phyloP scores from a whole-genome alignment of 2,329 filamentous ascomycete genomes.

The Sclerotiophoma versabilis region DNA sequence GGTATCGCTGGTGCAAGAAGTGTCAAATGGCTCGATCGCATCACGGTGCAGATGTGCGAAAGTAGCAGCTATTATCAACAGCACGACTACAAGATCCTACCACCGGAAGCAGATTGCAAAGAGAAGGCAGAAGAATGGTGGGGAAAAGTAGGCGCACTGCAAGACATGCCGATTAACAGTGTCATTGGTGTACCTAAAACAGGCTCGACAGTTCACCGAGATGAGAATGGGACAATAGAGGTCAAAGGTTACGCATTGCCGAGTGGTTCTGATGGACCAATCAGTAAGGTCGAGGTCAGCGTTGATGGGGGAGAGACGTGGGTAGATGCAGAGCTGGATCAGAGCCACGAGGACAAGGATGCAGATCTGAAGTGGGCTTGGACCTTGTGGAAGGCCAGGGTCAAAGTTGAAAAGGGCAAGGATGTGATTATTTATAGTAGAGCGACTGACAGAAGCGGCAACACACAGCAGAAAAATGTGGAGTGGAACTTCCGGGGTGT shows the following conservation, averaged over 20 bases:
- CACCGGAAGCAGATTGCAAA: slow-evolving; percentile 57
- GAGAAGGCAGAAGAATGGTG: slow-evolving; percentile 62
- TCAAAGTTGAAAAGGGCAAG: slow-evolving; percentile 53
- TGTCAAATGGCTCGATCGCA: slow-evolving; percentile 64
- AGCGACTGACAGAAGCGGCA: slow-evolving; percentile 62
- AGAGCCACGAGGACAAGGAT: slow-evolving; percentile 23
- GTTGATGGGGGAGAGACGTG: slow-evolving; percentile 59
- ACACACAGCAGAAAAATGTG: slow-evolving; percentile 57
- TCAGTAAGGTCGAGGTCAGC: slow-evolving; percentile 62
- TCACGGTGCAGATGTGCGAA: slow-evolving; percentile 60
- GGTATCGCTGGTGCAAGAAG: slow-evolving; percentile 62
- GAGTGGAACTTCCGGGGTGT: slow-evolving; percentile 68
- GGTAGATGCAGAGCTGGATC: slow-evolving; percentile 55
- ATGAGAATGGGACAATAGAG: slow-evolving; percentile 53
- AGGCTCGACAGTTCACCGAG: slow-evolving; percentile 52
- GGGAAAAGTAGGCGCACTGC: slow-evolving; percentile 58
- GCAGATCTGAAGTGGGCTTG: slow-evolving; percentile 61
- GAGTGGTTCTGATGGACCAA: slow-evolving; percentile 60
- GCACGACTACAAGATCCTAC: slow-evolving; percentile 66
- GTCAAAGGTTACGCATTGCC: slow-evolving; percentile 65
- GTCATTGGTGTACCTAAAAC: slow-evolving; percentile 59
- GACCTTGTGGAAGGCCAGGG: slow-evolving; percentile 60
- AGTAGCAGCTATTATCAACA: slow-evolving; percentile 65
- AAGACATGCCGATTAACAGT: slow-evolving; percentile 65
- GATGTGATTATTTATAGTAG: slow-evolving; percentile 59